Conservation (phyloP, 441 rosid genomes). For the Populus hybrid region DNA sequence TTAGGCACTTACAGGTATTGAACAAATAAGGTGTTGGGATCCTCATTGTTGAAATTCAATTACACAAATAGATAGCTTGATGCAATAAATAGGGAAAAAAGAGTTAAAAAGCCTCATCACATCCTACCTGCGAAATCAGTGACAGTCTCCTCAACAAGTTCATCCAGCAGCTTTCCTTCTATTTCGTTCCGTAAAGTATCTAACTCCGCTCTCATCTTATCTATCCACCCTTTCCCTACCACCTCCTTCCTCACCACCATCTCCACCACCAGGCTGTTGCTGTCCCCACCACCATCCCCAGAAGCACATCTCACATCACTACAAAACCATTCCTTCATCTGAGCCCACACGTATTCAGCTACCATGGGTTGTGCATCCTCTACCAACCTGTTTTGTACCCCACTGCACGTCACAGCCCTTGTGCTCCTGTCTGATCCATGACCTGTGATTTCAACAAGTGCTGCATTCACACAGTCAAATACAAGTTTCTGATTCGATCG, state of each 20-base stretch:
- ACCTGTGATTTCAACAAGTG: constrained; percentile 42
- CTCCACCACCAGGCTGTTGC: constrained; percentile 57
- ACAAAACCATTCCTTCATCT: constrained; percentile 58
- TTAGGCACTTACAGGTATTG: constrained; percentile 15
- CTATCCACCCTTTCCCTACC: constrained; percentile 64
- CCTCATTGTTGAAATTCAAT: constrained; percentile 29
- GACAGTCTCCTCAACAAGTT: constrained; percentile 76
- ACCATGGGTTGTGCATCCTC: constrained; percentile 28
- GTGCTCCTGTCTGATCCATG: constrained; percentile 25
- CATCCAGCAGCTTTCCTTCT: constrained; percentile 59
- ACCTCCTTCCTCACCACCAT: constrained; percentile 59
- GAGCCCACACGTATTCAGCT: constrained; percentile 62
- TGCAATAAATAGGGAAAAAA: not conserved
- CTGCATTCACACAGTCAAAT: constrained; percentile 70
- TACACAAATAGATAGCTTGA: constrained; percentile 25
- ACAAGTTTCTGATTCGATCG: constrained; percentile 62
- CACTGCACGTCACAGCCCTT: constrained; percentile 15
- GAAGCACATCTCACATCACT: constrained; percentile 25
- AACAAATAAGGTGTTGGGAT: constrained; percentile 23
- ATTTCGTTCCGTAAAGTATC: constrained; percentile 55
- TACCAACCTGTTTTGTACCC: constrained; percentile 4
- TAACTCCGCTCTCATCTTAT: constrained; percentile 41
- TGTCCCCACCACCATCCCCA: constrained; percentile 44
- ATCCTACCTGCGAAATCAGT: constrained; percentile 39
- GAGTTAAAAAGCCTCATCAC: constrained; percentile 22